A percentile compares a stretch with the other conserved stretches of the same genome.
Evolutionary conservation across 2,329 filamentous ascomycete species (phyloP).

Genomic region (Xylariaceae sp.): DNA sequence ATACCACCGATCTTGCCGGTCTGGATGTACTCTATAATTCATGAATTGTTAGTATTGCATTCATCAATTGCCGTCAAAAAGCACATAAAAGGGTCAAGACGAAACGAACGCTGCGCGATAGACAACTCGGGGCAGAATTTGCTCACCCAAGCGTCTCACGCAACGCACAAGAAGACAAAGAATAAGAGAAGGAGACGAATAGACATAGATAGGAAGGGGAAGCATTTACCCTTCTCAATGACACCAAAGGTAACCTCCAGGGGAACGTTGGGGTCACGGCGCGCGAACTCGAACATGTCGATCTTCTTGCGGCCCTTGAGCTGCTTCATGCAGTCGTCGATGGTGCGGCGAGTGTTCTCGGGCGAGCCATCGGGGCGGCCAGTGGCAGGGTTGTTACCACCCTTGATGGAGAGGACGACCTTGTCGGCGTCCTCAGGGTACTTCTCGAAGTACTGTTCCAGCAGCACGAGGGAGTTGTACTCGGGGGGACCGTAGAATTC

Average conservation of each 20-base stretch:
- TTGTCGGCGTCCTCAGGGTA: slow-evolving; percentile 53
- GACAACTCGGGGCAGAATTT: background rate
- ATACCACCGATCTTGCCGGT: slow-evolving; percentile 38
- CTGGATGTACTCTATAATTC: slow-evolving; percentile 30
- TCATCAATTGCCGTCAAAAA: background rate
- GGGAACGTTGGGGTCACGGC: slow-evolving; percentile 41
- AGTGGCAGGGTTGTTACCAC: slow-evolving; percentile 36
- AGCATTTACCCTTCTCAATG: slow-evolving; percentile 25
- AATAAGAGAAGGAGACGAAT: background rate
- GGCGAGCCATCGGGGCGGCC: slow-evolving; percentile 41
- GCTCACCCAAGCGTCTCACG: background rate
- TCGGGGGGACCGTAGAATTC: slow-evolving; percentile 50
- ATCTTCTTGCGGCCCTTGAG: slow-evolving; percentile 44
- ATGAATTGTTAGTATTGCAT: background rate
- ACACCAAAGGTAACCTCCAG: slow-evolving; percentile 34
- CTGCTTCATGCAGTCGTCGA: slow-evolving; percentile 44
- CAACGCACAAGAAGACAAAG: background rate
- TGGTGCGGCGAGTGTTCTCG: slow-evolving; percentile 42
- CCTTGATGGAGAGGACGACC: slow-evolving; percentile 53
- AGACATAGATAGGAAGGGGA: background rate
- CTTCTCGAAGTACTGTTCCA: slow-evolving; percentile 50
- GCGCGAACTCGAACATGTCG: slow-evolving; percentile 49
- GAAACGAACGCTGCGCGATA: background rate
- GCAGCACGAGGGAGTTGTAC: slow-evolving; percentile 47
- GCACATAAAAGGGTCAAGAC: background rate